phyloP scores from a whole-genome alignment of 2,329 filamentous ascomycete genomes.

The Ilyonectria mors-panacis region DNA sequence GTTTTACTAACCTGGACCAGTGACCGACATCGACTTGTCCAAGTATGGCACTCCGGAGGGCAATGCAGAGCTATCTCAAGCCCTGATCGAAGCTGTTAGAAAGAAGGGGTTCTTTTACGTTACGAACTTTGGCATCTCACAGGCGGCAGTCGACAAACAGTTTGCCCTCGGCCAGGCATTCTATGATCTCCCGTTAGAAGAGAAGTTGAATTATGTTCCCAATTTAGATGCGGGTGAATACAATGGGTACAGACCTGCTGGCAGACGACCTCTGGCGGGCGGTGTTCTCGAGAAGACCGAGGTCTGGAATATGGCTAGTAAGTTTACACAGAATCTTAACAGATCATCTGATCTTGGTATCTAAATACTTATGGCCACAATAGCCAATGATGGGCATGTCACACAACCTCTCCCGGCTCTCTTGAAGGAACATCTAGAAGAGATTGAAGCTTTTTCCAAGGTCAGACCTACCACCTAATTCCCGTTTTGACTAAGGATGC shows the following conservation, averaged over 20 bases:
- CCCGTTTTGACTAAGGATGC: background rate
- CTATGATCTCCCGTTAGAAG: slow-evolving; percentile 66
- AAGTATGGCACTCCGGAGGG: slow-evolving; percentile 52
- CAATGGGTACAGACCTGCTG: slow-evolving; percentile 69
- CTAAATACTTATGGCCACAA: background rate
- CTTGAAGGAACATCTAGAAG: slow-evolving; percentile 27
- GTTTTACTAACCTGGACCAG: slow-evolving; percentile 32
- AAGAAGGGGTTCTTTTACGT: slow-evolving; percentile 56
- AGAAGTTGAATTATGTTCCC: slow-evolving; percentile 70
- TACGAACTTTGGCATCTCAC: slow-evolving; percentile 72
- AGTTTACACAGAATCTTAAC: slow-evolving; percentile 12
- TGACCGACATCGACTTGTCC: slow-evolving; percentile 53
- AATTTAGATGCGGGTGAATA: slow-evolving; percentile 67
- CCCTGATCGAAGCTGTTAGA: slow-evolving; percentile 52
- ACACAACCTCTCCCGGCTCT: slow-evolving; percentile 24
- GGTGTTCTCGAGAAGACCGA: slow-evolving; percentile 59
- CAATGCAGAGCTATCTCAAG: slow-evolving; percentile 48
- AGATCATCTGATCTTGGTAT: background rate
- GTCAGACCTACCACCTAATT: background rate
- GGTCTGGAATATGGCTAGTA: slow-evolving; percentile 57
- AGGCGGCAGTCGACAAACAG: slow-evolving; percentile 71
- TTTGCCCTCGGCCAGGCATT: slow-evolving; percentile 73
- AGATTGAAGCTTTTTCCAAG: slow-evolving; percentile 38
- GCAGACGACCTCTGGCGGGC: slow-evolving; percentile 51
- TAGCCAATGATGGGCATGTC: slow-evolving; percentile 50